Evolutionary conservation across 23 red algal genomes (phyloP).

Genomic region (Agarophyton chilense): DNA sequence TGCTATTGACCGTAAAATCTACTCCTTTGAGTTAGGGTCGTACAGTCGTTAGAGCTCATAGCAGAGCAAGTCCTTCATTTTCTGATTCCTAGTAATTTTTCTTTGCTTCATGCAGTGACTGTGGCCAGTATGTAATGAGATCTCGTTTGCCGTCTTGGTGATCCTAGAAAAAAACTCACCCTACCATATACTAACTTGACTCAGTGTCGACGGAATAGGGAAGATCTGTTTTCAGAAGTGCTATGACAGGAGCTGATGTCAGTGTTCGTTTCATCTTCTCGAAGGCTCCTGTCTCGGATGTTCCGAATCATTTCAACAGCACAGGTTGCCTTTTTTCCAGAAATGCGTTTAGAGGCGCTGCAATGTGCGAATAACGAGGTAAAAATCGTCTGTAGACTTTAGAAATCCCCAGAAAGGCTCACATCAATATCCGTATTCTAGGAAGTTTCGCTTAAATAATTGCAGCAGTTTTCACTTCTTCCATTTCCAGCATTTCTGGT

Average conservation of each 20-base stretch:
- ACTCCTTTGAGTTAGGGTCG: no score
- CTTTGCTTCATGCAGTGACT: background rate
- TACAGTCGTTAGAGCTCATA: conserved; percentile 11
- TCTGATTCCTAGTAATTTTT: background rate
- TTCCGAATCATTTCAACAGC: background rate
- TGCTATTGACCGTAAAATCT: no score
- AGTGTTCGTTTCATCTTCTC: background rate
- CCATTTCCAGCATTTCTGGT: conserved; percentile 25
- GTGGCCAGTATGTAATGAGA: conserved; percentile 11
- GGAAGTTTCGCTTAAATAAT: background rate
- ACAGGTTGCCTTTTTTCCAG: background rate
- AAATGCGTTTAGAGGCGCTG: background rate
- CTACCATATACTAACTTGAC: conserved; percentile 1
- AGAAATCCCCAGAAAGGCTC: conserved; percentile 3
- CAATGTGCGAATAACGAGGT: background rate
- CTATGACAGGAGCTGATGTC: background rate
- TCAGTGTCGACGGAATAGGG: conserved; percentile 13
- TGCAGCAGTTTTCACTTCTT: background rate
- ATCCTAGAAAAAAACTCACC: background rate
- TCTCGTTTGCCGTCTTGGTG: background rate
- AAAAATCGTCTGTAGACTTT: conserved; percentile 3
- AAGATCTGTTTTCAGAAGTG: background rate
- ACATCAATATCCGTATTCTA: background rate
- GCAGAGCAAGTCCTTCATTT: conserved; percentile 1
- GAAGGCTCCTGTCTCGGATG: conserved; percentile 15